Conservation (phyloP, 257 asterid species). For the Thymus quinquecostatus region DNA sequence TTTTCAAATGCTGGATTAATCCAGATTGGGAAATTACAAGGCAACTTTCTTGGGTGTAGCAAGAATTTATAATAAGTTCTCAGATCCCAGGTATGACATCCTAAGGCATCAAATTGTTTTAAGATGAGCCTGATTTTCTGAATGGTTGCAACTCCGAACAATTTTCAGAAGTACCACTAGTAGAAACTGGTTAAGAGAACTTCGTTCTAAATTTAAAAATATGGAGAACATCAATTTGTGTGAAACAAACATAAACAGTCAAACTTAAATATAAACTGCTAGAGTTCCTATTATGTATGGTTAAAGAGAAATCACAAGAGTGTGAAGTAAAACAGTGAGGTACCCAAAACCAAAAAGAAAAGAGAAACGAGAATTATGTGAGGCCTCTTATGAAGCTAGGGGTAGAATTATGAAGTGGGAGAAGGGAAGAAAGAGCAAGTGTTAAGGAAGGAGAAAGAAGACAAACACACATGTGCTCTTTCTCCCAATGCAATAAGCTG, state of each 20-base stretch:
- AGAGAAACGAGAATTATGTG: slow-evolving; percentile 20
- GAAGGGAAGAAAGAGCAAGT: slow-evolving; percentile 92
- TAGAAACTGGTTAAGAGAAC: slow-evolving; percentile 20
- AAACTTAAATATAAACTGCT: slow-evolving; percentile 23
- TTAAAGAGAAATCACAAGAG: slow-evolving; percentile 25
- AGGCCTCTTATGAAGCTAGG: slow-evolving; percentile 44
- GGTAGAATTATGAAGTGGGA: slow-evolving; percentile 58
- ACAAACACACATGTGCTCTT: slow-evolving; percentile 99
- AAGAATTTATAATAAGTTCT: slow-evolving; percentile 22
- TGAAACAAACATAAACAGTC: slow-evolving; percentile 15
- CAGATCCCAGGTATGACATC: slow-evolving; percentile 11
- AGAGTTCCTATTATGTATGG: slow-evolving; percentile 19
- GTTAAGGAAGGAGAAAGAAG: slow-evolving; percentile 95
- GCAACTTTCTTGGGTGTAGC: slow-evolving; percentile 7
- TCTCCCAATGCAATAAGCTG: slow-evolving; percentile 98
- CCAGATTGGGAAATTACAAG: slow-evolving; percentile 4
- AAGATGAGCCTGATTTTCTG: slow-evolving; percentile 23
- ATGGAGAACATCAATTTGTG: slow-evolving; percentile 3
- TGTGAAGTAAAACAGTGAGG: slow-evolving; percentile 19
- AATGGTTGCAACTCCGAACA: slow-evolving; percentile 4
- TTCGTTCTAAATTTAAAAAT: slow-evolving; percentile 15
- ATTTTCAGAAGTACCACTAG: slow-evolving; percentile 17
- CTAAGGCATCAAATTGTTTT: slow-evolving; percentile 13
- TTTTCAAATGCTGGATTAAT: slow-evolving; percentile 12
- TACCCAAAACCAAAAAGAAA: slow-evolving; percentile 17